A percentile compares a stretch with the other conserved stretches of the same genome.
phyloP scores from a whole-genome alignment of 2,329 filamentous ascomycete species.

The Echinosphaeria canescens region DNA sequence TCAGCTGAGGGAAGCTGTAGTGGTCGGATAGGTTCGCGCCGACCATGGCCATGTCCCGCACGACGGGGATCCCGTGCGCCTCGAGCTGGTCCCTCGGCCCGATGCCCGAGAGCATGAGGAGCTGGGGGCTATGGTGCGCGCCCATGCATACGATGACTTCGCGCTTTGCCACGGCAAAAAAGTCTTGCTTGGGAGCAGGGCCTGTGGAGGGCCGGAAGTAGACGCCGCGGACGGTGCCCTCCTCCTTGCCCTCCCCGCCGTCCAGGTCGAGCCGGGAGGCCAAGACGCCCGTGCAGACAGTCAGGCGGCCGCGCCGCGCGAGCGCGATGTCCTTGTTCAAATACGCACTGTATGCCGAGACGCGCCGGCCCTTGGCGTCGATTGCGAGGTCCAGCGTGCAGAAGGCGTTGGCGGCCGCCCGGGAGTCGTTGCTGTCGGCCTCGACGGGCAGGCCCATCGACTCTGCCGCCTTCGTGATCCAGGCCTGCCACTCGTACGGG shows the following conservation, averaged over 20 bases:
- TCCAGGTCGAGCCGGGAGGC: slow-evolving; percentile 9
- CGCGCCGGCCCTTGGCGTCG: slow-evolving; percentile 6
- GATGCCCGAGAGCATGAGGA: slow-evolving; percentile 34
- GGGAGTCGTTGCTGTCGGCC: slow-evolving; percentile 9
- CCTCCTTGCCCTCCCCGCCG: slow-evolving; percentile 4
- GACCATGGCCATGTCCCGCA: slow-evolving; percentile 33
- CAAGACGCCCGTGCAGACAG: slow-evolving; percentile 10
- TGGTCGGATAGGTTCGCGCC: slow-evolving; percentile 40
- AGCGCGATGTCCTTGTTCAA: slow-evolving; percentile 6
- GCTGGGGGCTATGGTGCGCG: slow-evolving; percentile 59
- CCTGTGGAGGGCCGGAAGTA: too few relatives aligned
- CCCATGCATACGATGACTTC: slow-evolving; percentile 69
- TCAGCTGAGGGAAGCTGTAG: slow-evolving; percentile 8
- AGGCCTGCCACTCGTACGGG: too few relatives aligned
- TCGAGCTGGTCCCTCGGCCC: slow-evolving; percentile 30
- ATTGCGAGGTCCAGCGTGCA: slow-evolving; percentile 10
- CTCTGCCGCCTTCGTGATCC: slow-evolving; percentile 7
- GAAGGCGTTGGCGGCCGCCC: slow-evolving; percentile 8
- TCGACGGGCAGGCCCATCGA: slow-evolving; percentile 8
- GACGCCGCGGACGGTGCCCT: too few relatives aligned
- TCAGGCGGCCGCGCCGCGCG: slow-evolving; percentile 6
- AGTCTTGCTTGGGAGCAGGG: too few relatives aligned
- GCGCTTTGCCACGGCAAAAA: too few relatives aligned
- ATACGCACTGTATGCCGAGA: slow-evolving; percentile 9
- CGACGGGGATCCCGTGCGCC: slow-evolving; percentile 28